Evolutionary conservation across 306 rosid species (phyloP).

Genomic region (Vigna angularis): DNA sequence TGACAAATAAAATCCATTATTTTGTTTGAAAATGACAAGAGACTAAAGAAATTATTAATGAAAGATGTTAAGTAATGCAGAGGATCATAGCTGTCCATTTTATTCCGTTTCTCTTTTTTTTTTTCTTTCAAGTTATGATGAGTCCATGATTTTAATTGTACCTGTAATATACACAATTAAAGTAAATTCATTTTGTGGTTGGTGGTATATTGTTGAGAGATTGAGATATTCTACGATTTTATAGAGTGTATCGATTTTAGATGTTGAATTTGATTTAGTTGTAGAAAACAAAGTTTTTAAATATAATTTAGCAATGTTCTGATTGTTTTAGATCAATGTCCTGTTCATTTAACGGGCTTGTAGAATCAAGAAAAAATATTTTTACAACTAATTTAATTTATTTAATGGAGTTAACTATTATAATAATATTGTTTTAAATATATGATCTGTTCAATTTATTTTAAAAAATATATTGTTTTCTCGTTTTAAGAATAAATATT

Average conservation of each 20-base stretch:
- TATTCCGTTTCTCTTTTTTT: background rate
- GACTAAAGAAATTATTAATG: background rate
- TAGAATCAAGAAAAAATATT: background rate
- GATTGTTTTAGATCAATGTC: background rate
- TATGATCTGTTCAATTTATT: background rate
- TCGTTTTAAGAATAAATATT: background rate
- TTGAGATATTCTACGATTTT: background rate
- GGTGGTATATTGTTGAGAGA: background rate
- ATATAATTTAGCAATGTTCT: background rate
- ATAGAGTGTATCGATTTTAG: background rate
- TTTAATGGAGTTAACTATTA: background rate
- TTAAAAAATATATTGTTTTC: background rate
- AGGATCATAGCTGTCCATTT: background rate
- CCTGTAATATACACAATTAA: background rate
- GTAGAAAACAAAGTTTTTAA: background rate
- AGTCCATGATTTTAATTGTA: background rate
- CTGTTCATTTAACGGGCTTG: background rate
- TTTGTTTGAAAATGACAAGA: background rate
- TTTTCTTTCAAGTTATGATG: background rate
- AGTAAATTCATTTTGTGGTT: background rate
- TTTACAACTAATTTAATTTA: background rate
- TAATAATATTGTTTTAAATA: background rate
- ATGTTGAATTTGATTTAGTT: background rate
- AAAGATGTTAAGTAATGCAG: background rate
- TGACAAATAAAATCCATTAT: background rate